Evolutionary conservation across 2,329 filamentous ascomycete genomes (phyloP).

Genomic region (Chrysosporium queenslandicum): DNA sequence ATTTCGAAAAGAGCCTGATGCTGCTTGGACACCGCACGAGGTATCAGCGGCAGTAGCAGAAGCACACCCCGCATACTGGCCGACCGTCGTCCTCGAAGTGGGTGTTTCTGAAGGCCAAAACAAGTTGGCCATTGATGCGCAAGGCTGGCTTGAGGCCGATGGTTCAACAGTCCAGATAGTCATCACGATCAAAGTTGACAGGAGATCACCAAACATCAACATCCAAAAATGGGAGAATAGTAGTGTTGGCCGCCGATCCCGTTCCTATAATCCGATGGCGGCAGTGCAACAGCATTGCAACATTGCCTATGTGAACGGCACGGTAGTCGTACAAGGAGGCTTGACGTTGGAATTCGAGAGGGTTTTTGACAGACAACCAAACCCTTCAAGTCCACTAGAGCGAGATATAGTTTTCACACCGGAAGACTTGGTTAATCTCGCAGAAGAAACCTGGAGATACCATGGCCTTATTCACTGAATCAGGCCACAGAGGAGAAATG

Average conservation of each 20-base stretch:
- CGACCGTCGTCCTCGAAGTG: slow-evolving; percentile 2
- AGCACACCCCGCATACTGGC: background rate
- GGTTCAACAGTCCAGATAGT: slow-evolving; percentile 3
- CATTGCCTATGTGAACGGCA: background rate
- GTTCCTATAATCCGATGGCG: background rate
- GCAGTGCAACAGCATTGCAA: background rate
- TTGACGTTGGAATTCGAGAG: background rate
- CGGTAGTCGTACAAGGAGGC: background rate
- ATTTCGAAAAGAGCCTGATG: background rate
- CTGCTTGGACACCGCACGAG: background rate
- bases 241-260: background rate
- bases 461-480: too few species aligned
- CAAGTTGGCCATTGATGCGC: slow-evolving; percentile 12
- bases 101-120: background rate
- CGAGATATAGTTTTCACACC: background rate
- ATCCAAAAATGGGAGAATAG: background rate
- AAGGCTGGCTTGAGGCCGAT: slow-evolving; percentile 12
- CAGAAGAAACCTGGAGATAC: too few species aligned
- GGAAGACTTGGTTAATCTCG: too few species aligned
- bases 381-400: background rate
- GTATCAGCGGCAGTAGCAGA: background rate
- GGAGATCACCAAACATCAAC: background rate
- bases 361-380: background rate
- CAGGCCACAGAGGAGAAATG: too few species aligned
- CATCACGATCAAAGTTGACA: slow-evolving; percentile 10